Conservation (phyloP, 2,329 filamentous ascomycete species). For the Colletotrichum sp. region DNA sequence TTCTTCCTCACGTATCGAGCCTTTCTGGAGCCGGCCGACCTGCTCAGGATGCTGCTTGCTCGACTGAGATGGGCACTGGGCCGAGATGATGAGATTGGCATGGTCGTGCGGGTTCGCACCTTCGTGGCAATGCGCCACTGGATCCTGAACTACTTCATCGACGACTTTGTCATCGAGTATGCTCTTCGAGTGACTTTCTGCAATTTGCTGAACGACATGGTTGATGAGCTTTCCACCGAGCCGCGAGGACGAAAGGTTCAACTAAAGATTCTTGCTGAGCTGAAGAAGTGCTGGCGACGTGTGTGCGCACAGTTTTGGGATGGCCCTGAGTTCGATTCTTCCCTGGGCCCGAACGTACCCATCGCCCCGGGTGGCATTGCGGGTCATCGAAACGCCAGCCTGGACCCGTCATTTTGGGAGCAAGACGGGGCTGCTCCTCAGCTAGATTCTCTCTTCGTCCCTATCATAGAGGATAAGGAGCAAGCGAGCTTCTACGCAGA, state of each 20-base stretch:
- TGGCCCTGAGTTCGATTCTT: conserved; percentile 65
- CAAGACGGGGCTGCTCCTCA: conserved; percentile 46
- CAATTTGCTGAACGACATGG: conserved; percentile 73
- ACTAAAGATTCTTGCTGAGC: conserved; percentile 86
- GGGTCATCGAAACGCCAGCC: conserved; percentile 59
- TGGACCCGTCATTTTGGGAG: conserved; percentile 62
- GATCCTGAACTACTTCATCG: conserved; percentile 97
- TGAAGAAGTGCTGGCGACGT: conserved; percentile 97
- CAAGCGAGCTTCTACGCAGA: conserved; percentile 50
- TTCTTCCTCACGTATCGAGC: conserved; percentile 96
- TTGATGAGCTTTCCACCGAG: conserved; percentile 57
- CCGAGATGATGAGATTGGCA: conserved; percentile 80
- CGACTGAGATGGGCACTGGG: conserved; percentile 86
- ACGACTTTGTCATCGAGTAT: conserved; percentile 86
- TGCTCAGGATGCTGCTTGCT: conserved; percentile 84
- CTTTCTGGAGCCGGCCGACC: conserved; percentile 77
- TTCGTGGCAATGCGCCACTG: conserved; percentile 96
- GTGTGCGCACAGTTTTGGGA: conserved; percentile 93
- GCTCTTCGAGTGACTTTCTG: conserved; percentile 80
- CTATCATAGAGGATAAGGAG: conserved; percentile 24
- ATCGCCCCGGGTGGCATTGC: conserved; percentile 78
- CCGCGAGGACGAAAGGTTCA: conserved; percentile 53
- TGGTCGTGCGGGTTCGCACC: conserved; percentile 92
- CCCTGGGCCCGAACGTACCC: conserved; percentile 65
- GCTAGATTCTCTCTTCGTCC: conserved; percentile 43